Evolutionary conservation across 1,284 basidiomycete species (phyloP), one percentile per base, ranked within the genome.

Genomic region (Phellopilus nigrolimitatus): DNA sequence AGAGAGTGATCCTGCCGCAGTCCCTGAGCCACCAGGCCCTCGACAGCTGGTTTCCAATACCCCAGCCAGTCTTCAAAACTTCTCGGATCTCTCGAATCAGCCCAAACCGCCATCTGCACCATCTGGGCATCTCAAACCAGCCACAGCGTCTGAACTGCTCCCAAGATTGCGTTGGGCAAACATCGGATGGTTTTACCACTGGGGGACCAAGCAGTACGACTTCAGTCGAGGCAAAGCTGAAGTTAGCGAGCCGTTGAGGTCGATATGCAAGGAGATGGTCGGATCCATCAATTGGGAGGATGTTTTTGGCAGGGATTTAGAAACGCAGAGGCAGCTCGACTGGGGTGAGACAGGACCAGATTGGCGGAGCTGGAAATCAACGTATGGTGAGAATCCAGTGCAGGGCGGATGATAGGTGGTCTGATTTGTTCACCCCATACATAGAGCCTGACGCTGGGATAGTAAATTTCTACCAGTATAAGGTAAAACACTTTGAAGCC

Each of bases 171-270:
- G 93, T 33, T 97, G 93, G 93, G 88, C 91, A 1, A 97, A 95
- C 61, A 86, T 97, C 39, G 93, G 93, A 4, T 90, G 88, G 82
- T 88, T 80, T 48, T 97, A 97, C 65, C 81, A 95, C 69, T 95
- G 92, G 92, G 87, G 89, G 1, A 88, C 82, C 22, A 97, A 95
- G 61, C 83, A 88, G 53, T 97, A 97, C 61, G 90, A 95, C 62
- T 93, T 95, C 57, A 75, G 78, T 0, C 79, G 73, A 57, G 78
- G 78, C 0, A 81, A 78, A 49, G 83, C 80, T 0, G 71, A 72
- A 0, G 81, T 95, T 44, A 78, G 84, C 40, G 57, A 67, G 1
- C 68, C 71, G 6, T 62, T 94, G 10, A 69, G 72, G 21, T 61
- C 70, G 3, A 61, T 89, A 0, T 95, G 92, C 62, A 75, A 70